Base-by-base conservation (phyloP, 78 protist genomes). In the Speleostelium caveatum region DNA sequence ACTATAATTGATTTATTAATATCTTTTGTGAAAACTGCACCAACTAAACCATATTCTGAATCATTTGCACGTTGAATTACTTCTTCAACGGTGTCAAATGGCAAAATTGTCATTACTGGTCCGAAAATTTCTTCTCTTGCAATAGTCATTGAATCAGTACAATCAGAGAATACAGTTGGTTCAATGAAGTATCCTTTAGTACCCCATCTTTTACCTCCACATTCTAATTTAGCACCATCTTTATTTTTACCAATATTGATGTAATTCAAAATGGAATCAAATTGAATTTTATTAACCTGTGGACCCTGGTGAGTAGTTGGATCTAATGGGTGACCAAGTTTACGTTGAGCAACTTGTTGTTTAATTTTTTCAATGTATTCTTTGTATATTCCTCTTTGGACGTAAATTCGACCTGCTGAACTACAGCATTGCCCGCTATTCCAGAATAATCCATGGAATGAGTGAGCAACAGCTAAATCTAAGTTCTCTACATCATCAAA, bases 61-160 rank as follows among this genome's bases (percentile, higher is more conserved):
- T 76, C n/a, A 86, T 96, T 96, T 24, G 96, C 96, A n/a, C 95
- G 22, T n/a, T 74, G 17, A 49, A 94, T 72, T 1, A 75, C 97
- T 65, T 96, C 96, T 19, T 92, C 93, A 16, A 65, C 59, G 45
- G 80, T 83, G 21, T 90, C 61, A 77, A 86, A 96, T 38, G 35
- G 86, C 16, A 59, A 35, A 38, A 92, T 42, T 30, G 72, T 45
- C 74, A 94, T 63, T 10, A 96, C 96, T 16, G 98, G 98, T 24
- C 98, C 98, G 79, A 96, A 96, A 58, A 95, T 95, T 67, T 96
- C 98, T 58, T 96, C 98, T 8, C 21, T 63, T 45, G 65, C 92
- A 56, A 95, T 78, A 8, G 68, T 45, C 89, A 79, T 94, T 21
- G 61, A 72, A 32, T 93, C 93, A 12, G 33, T 22, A 3, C 88